phyloP scores from a whole-genome alignment of 139 green algal species.

The Picochlorum sp. region DNA sequence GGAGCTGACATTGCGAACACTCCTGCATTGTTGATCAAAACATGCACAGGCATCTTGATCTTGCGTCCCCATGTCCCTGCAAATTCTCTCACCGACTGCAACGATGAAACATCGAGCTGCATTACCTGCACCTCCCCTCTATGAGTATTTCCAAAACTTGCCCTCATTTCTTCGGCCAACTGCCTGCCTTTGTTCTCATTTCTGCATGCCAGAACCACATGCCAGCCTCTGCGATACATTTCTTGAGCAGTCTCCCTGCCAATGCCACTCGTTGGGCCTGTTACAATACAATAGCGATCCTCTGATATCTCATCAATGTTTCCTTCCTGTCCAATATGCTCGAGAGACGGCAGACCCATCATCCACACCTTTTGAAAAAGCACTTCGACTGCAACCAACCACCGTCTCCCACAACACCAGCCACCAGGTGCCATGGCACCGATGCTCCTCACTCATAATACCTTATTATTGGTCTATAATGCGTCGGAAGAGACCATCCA shows the following conservation, averaged over 20 bases:
- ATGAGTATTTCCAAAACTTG: slow-evolving; percentile 10
- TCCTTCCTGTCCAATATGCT: slow-evolving; percentile 37
- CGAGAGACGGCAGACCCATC: slow-evolving; percentile 36
- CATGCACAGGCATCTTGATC: slow-evolving; percentile 48
- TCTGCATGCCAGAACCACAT: slow-evolving; percentile 69
- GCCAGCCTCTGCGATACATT: slow-evolving; percentile 42
- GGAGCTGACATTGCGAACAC: slow-evolving; percentile 51
- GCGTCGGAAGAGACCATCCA: no score
- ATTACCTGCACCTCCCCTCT: slow-evolving; percentile 37
- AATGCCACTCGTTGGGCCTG: slow-evolving; percentile 75
- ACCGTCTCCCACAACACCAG: no score
- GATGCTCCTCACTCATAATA: not conserved
- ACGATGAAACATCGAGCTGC: slow-evolving; percentile 63
- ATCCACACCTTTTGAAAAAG: slow-evolving; percentile 25
- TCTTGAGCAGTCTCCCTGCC: slow-evolving; percentile 55
- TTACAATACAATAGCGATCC: slow-evolving; percentile 44
- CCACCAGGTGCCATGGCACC: no score
- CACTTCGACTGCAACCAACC: no score
- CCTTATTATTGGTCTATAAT: no score
- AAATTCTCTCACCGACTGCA: slow-evolving; percentile 69
- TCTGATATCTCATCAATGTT: slow-evolving; percentile 30
- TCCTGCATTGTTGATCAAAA: slow-evolving; percentile 86
- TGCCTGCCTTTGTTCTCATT: slow-evolving; percentile 34
- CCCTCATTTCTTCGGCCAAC: slow-evolving; percentile 34
- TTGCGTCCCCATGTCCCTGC: slow-evolving; percentile 35